These are phyloP conservation scores for Fagus crenata DNA, from an alignment of 306 rosid species.

Conservation along the genomic window DNA sequence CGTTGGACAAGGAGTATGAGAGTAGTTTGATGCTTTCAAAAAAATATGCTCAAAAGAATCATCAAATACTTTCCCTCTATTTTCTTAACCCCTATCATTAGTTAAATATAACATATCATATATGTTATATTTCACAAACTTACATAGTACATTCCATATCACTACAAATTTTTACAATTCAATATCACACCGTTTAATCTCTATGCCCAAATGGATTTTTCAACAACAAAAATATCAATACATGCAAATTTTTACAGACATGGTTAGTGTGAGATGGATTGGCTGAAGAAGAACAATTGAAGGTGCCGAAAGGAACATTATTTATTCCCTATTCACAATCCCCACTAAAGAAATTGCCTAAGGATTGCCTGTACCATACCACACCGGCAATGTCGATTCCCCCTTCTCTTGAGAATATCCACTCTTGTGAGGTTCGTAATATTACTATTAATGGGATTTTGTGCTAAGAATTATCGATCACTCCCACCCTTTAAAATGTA, in stretches of 20 bases:
- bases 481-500: background rate
- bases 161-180: too few species aligned
- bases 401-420: constrained; percentile 44
- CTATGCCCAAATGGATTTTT: too few species aligned
- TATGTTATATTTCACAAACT: too few species aligned
- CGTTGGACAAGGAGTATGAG: too few species aligned
- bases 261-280: constrained; percentile 72
- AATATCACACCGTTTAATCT: background rate
- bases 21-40: constrained; percentile 39
- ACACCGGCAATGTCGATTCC: constrained; percentile 76
- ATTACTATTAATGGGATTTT: too few species aligned
- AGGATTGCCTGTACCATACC: constrained; percentile 61
- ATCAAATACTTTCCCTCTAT: too few species aligned
- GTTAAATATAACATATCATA: too few species aligned
- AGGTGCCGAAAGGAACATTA: constrained; percentile 64
- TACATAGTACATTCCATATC: too few species aligned
- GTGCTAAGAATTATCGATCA: background rate
- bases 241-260: constrained; percentile 37
- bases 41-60: constrained; percentile 34
- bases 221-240: too few species aligned
- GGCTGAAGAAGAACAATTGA: constrained; percentile 50
- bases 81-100: too few species aligned
- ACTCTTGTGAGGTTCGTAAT: constrained; percentile 69
- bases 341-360: constrained; percentile 57
- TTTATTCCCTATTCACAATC: constrained; percentile 69